phyloP scores from a whole-genome alignment of 352 stramenopile genomes.

The Blastocystis sp. region DNA sequence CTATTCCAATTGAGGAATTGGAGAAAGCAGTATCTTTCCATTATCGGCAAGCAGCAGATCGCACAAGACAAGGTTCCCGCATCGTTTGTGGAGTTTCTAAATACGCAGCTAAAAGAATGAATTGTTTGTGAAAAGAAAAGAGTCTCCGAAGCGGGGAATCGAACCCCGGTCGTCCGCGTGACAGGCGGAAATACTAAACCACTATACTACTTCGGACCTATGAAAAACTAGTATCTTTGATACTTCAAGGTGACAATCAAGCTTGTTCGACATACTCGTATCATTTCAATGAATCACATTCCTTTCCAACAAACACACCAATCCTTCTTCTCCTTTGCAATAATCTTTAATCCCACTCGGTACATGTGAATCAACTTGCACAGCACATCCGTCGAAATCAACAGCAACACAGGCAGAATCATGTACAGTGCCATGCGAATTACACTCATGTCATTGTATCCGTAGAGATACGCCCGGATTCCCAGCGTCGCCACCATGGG shows the following conservation, averaged over 20 bases:
- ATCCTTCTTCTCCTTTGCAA: neutral
- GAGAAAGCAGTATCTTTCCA: conserved; percentile 26
- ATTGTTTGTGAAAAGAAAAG: conserved; percentile 8
- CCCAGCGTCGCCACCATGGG: neutral
- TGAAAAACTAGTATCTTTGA: neutral
- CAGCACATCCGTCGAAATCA: neutral
- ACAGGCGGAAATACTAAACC: conserved; percentile 55
- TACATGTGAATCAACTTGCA: conserved; percentile 15
- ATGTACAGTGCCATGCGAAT: neutral
- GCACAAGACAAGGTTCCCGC: neutral
- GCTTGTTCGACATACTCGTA: too few species aligned
- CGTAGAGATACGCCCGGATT: neutral
- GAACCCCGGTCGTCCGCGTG: conserved; percentile 52
- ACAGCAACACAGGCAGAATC: neutral
- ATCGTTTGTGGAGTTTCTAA: conserved; percentile 29
- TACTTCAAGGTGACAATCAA: too few species aligned
- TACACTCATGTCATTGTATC: neutral
- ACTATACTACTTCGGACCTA: conserved; percentile 50
- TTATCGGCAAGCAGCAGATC: conserved; percentile 27
- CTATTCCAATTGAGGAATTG: conserved; percentile 41
- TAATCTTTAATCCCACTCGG: neutral
- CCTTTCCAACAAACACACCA: neutral
- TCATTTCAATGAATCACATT: neutral
- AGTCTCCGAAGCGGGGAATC: conserved; percentile 53
- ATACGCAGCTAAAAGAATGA: conserved; percentile 41